phyloP scores from a whole-genome alignment of 257 asterid genomes.

The Eucommia ulmoides region DNA sequence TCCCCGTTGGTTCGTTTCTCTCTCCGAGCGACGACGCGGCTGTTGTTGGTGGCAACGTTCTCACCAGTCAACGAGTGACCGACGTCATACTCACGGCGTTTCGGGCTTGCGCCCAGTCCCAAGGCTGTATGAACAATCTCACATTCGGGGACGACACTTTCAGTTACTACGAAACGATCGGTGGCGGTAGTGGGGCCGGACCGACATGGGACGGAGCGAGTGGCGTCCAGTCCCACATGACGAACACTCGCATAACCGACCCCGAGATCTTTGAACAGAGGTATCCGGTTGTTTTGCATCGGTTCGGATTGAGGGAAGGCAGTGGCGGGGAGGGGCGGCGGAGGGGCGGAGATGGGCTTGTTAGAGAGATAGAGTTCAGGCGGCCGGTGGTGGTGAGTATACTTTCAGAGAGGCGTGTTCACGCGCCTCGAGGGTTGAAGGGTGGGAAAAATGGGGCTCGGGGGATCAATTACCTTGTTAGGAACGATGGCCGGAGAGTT shows the following conservation, averaged over 20 bases:
- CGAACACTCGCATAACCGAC: conserved; percentile 95
- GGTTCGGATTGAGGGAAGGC: conserved; percentile 60
- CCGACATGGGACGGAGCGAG: conserved; percentile 87
- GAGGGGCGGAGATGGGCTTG: conserved; percentile 84
- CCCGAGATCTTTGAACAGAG: conserved; percentile 96
- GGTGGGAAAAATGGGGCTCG: conserved; percentile 74
- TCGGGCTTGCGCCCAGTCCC: conserved; percentile 89
- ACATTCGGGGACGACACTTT: conserved; percentile 83
- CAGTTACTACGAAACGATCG: conserved; percentile 90
- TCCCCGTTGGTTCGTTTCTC: conserved; percentile 77
- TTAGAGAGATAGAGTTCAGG: conserved; percentile 78
- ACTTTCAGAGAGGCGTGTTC: conserved; percentile 93
- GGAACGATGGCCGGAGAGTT: conserved; percentile 45
- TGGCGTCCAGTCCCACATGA: conserved; percentile 98
- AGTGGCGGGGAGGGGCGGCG: conserved; percentile 77
- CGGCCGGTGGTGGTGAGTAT: conserved; percentile 69
- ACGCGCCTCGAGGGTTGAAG: conserved; percentile 75
- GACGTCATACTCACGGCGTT: conserved; percentile 91
- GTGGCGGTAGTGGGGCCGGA: conserved; percentile 96
- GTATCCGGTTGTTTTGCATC: conserved; percentile 73
- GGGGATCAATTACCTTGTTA: conserved; percentile 72
- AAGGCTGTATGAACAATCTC: conserved; percentile 93
- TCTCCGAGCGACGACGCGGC: conserved; percentile 93
- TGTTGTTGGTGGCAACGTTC: conserved; percentile 92
- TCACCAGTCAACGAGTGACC: conserved; percentile 82